Evolutionary conservation across 768 basidiomycete genomes (phyloP).

Genomic region (Leucocoprinus leucothites): DNA sequence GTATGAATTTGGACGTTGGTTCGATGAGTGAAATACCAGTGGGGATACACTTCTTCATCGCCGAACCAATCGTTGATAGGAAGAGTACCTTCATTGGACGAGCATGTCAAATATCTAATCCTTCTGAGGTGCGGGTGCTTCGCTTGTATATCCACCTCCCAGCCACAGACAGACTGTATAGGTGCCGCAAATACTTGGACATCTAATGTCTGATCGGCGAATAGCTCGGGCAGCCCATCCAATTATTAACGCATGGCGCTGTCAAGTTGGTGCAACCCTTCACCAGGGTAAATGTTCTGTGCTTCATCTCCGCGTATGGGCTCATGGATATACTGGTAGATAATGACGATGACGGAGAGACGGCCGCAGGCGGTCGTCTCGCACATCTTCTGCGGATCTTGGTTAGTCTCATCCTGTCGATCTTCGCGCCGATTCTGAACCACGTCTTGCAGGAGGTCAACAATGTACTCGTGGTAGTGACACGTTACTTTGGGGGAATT

Average conservation of each 20-base stretch:
- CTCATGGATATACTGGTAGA: constrained; percentile 40
- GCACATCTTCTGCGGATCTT: constrained; percentile 90
- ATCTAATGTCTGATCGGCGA: constrained; percentile 67
- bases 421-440: background rate
- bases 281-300: constrained; percentile 62
- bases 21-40: constrained; percentile 36
- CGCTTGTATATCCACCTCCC: background rate
- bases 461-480: constrained; percentile 87
- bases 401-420: constrained; percentile 34
- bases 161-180: constrained; percentile 22
- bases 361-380: constrained; percentile 85
- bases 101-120: constrained; percentile 76
- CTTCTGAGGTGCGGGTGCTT: constrained; percentile 55
- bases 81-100: constrained; percentile 86
- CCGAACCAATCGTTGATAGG: constrained; percentile 82
- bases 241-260: constrained; percentile 81
- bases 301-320: background rate
- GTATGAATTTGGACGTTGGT: constrained; percentile 14
- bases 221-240: constrained; percentile 78
- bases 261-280: constrained; percentile 59
- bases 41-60: constrained; percentile 63
- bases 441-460: constrained; percentile 56
- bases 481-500: constrained; percentile 91
- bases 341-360: constrained; percentile 94
- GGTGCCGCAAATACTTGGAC: constrained; percentile 66